Evolutionary conservation across 2,329 filamentous ascomycete genomes (phyloP).

Genomic region (Fusarium liriodendri): DNA sequence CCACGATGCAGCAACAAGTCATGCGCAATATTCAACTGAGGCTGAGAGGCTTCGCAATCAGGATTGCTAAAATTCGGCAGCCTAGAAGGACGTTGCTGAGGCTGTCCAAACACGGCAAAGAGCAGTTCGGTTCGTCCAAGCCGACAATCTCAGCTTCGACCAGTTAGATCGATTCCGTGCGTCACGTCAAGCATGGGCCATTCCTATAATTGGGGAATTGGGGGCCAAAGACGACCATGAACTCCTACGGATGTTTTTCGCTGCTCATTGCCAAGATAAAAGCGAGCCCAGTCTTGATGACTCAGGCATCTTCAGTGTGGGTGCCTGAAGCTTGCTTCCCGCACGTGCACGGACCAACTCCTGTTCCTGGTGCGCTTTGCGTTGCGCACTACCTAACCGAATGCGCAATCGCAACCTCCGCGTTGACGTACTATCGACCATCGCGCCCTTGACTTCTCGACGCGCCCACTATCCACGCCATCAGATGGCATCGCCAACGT

Average conservation of each 20-base stretch:
- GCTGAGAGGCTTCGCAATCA: background rate
- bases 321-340: background rate
- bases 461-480: constrained; percentile 21
- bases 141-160: background rate
- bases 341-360: constrained; percentile 25
- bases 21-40: background rate
- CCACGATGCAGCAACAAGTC: background rate
- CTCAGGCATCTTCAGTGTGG: constrained; percentile 31
- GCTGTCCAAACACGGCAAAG: background rate
- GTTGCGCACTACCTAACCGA: background rate
- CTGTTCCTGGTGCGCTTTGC: constrained; percentile 21
- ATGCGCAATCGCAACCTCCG: constrained; percentile 20
- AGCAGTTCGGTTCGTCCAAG: background rate
- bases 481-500: constrained; percentile 34
- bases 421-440: constrained; percentile 27
- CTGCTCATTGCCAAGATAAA: background rate
- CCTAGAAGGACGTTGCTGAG: background rate
- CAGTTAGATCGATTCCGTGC: background rate
- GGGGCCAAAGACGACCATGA: background rate
- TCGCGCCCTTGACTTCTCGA: constrained; percentile 19
- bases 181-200: background rate
- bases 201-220: background rate
- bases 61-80: background rate
- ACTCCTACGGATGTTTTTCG: background rate
- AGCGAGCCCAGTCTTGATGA: background rate